These are phyloP conservation scores for Sphaerulina musiva DNA, from an alignment of 2,329 filamentous ascomycete genomes.

Conservation along the genomic window DNA sequence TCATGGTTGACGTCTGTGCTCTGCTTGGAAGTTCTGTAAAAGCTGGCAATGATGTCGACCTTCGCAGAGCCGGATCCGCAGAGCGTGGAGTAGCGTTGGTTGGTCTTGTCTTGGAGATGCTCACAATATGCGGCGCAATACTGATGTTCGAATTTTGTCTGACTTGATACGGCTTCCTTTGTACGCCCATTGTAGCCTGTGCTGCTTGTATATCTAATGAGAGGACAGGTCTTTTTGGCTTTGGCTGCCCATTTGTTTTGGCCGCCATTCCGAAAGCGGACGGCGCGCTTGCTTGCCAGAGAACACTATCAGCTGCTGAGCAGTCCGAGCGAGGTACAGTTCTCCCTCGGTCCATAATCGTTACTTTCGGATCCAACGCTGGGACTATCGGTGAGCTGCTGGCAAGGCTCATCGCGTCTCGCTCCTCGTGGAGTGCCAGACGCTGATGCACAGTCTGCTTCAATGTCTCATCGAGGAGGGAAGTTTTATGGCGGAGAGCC, in stretches of 20 bases:
- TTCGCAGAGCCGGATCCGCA: neutral
- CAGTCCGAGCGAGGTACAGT: conserved; percentile 1
- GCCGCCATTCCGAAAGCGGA: neutral
- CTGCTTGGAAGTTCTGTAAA: neutral
- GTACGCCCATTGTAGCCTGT: neutral
- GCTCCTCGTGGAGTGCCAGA: neutral
- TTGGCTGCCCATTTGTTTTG: neutral
- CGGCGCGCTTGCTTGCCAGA: neutral
- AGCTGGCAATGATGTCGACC: neutral
- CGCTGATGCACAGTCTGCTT: conserved; percentile 1
- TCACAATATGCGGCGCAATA: neutral
- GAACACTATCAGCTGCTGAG: neutral
- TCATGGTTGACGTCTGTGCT: neutral
- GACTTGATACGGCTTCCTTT: neutral
- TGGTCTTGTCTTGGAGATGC: neutral
- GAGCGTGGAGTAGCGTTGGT: neutral
- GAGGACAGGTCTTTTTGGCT: neutral
- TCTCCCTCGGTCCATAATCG: neutral
- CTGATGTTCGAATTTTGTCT: neutral
- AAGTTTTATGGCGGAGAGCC: neutral
- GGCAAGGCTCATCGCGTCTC: neutral
- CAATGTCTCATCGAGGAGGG: neutral
- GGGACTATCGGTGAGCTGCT: neutral
- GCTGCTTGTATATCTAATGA: neutral
- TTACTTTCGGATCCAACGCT: neutral